Evolutionary conservation across 345 rosid species (phyloP).

Genomic region (Populus deltoides): DNA sequence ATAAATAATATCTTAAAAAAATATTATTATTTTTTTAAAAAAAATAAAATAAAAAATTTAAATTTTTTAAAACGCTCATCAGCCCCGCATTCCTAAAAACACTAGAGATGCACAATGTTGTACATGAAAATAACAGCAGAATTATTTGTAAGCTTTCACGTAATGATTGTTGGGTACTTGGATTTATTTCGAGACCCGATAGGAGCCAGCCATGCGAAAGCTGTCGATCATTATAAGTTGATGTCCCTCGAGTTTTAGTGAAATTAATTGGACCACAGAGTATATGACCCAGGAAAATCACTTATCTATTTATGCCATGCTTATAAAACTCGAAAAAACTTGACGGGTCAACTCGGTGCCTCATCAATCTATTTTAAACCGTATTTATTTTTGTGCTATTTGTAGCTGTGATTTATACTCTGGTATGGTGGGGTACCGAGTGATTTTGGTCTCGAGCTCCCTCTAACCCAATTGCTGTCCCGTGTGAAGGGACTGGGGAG

Average conservation of each 20-base stretch:
- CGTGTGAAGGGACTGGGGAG: background rate
- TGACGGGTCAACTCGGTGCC: no score
- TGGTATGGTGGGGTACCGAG: background rate
- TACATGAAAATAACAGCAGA: background rate
- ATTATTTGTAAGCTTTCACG: background rate
- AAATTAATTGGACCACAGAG: background rate
- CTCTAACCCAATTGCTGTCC: background rate
- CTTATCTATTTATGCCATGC: background rate
- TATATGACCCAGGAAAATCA: background rate
- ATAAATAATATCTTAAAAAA: no score
- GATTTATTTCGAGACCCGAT: background rate
- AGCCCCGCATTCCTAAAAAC: no score
- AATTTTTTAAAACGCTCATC: no score
- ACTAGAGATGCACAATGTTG: background rate
- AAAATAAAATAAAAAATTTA: no score
- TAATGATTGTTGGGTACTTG: background rate
- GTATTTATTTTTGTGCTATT: no score
- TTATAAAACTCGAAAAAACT: no score
- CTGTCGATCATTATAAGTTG: background rate
- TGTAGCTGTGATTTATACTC: background rate
- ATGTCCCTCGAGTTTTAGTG: background rate
- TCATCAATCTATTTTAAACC: no score
- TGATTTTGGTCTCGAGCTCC: background rate
- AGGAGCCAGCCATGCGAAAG: slow-evolving; percentile 4
- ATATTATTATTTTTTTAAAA: no score